Evolutionary conservation across 768 basidiomycete species (phyloP), one percentile per base, ranked within the genome.

Genomic region (Serendipita indica): DNA sequence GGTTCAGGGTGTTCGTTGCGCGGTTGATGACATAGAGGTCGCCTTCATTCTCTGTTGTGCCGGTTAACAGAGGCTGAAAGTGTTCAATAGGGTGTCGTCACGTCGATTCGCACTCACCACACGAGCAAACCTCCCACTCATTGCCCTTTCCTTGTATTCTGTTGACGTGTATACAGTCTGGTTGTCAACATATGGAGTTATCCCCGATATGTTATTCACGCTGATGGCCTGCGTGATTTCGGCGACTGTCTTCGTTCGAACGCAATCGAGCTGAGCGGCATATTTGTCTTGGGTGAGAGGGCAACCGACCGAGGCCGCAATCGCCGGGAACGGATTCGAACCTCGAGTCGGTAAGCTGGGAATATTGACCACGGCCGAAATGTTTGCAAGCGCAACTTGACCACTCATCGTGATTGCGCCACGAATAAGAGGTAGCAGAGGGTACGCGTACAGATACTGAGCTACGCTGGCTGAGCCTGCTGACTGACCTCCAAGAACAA

Each of bases 401-500:
- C 35, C 35, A 37, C 35, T 37, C 35, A 37, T 37, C 18, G 18
- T 10, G 18, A 37, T 37, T 18, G 35, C 35, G 10, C 35, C 35
- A 37, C 35, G 10, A 18, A 37, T 37, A 18, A 37, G 35, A 37
- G 35, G 12, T 10, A 10, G 12, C 10, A 10, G 10, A 18, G 35
- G 35, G 35, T 37, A 18, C 35, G 35, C 35, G 18, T 37, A 37
- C 35, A 37, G 18, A 37, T 37, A 37, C 35, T 18, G 12, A 37
- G 35, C 10, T 10, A 37, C 35, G 35, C 35, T 37, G 34, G 78
- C 77, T 37, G 69, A 75, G 32, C 74, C 75, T 3, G 71, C 63
- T 2, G 71, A 71, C 56, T 72, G 68, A 14, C 75, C 75, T 37
- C 73, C 75, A 12, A 76, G 59, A 3, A 74, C 76, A 12, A 76